Percentiles rank a stretch among this genome's conserved stretches.
Conservation (phyloP, 345 rosid genomes). For the Capsella bursapastoris region DNA sequence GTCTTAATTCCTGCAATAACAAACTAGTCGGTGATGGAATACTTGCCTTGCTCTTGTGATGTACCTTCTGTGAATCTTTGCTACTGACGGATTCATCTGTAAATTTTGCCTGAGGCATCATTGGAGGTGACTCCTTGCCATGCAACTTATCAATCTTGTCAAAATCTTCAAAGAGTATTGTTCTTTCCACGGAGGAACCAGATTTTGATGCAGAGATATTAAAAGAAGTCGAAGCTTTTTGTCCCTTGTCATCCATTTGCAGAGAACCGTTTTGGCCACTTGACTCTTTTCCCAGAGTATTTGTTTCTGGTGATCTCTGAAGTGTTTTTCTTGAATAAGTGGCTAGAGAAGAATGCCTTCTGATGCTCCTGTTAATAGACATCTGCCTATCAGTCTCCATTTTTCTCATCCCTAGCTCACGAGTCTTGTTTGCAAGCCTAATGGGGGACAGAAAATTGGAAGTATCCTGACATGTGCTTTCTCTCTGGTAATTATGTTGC, state of each 20-base stretch:
- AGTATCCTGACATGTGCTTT: constrained; percentile 22
- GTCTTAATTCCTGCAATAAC: constrained; percentile 40
- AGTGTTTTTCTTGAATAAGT: constrained; percentile 63
- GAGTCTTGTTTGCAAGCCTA: constrained; percentile 22
- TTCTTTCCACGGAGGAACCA: constrained; percentile 38
- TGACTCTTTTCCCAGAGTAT: constrained; percentile 45
- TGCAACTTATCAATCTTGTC: constrained; percentile 39
- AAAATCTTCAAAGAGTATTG: constrained; percentile 42
- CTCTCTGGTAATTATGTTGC: constrained; percentile 35
- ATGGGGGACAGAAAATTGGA: constrained; percentile 15
- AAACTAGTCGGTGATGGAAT: constrained; percentile 37
- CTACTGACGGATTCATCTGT: constrained; percentile 42
- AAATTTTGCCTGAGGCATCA: constrained; percentile 49
- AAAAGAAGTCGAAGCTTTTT: constrained; percentile 27
- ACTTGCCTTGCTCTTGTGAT: constrained; percentile 41
- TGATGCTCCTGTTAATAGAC: constrained; percentile 44
- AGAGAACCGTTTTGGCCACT: constrained; percentile 43
- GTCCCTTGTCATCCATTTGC: constrained; percentile 29
- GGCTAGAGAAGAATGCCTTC: constrained; percentile 42
- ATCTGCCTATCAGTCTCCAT: constrained; percentile 32
- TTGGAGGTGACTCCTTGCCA: constrained; percentile 42
- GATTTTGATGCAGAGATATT: constrained; percentile 42
- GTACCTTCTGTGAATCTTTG: constrained; percentile 45
- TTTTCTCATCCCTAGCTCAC: constrained; percentile 33
- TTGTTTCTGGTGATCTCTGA: constrained; percentile 46